Conservation (phyloP, 2,329 filamentous ascomycete genomes). For the Apiospora phragmitis region DNA sequence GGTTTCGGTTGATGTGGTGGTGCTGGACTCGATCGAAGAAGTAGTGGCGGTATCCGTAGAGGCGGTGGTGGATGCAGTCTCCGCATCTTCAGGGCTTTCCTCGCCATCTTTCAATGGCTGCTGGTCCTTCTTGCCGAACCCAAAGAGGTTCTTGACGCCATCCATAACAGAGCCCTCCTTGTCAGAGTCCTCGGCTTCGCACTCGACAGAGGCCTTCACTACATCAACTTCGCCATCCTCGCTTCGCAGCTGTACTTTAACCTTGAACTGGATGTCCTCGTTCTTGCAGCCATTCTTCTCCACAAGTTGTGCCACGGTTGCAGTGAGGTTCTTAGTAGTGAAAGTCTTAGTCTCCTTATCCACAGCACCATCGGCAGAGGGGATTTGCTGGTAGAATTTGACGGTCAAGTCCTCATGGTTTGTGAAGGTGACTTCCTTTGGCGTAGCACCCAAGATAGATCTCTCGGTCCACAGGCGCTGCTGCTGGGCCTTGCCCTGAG, state of each 20-base stretch:
- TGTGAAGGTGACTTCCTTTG: slow-evolving; percentile 84
- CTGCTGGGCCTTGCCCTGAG: slow-evolving; percentile 69
- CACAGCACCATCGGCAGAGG: slow-evolving; percentile 40
- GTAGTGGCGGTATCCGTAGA: slow-evolving; percentile 44
- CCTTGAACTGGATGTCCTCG: slow-evolving; percentile 76
- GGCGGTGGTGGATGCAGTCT: slow-evolving; percentile 41
- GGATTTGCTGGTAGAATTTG: slow-evolving; percentile 74
- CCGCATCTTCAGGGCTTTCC: slow-evolving; percentile 46
- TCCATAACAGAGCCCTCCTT: slow-evolving; percentile 80
- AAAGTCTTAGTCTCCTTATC: slow-evolving; percentile 67
- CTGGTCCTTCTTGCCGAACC: slow-evolving; percentile 86
- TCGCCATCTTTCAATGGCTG: slow-evolving; percentile 68
- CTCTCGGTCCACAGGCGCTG: slow-evolving; percentile 82
- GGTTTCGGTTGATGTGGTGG: slow-evolving; percentile 35
- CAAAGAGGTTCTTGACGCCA: slow-evolving; percentile 94
- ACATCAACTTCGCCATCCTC: slow-evolving; percentile 81
- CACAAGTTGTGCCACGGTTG: slow-evolving; percentile 74
- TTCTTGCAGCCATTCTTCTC: slow-evolving; percentile 77
- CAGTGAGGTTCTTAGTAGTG: slow-evolving; percentile 82
- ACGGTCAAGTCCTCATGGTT: slow-evolving; percentile 81
- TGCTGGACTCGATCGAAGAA: slow-evolving; percentile 38
- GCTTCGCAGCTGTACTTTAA: slow-evolving; percentile 70
- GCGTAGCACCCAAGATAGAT: slow-evolving; percentile 70
- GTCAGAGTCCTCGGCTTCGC: slow-evolving; percentile 71
- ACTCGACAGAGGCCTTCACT: slow-evolving; percentile 74